Conservation (phyloP, 306 rosid species). For the Canavalia ensiformis region DNA sequence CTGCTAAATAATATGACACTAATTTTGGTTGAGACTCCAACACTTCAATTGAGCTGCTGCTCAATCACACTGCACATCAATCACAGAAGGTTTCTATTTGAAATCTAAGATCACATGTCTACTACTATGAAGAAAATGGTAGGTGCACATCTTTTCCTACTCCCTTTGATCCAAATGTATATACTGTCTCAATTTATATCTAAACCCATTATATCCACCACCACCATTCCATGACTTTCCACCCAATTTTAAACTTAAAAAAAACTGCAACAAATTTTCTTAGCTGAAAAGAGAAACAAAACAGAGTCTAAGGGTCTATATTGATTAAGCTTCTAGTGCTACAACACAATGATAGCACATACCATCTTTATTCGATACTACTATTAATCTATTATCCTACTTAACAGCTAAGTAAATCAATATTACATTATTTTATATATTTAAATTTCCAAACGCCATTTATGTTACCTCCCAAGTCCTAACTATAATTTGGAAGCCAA, state of each 20-base stretch:
- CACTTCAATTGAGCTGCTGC: not conserved
- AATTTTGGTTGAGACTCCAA: not conserved
- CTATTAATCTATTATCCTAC: not conserved
- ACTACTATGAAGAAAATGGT: not conserved
- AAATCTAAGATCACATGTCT: not conserved
- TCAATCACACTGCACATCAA: slow-evolving; percentile 6
- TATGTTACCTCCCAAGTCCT: not conserved
- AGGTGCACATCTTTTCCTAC: not conserved
- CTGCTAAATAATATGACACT: not conserved
- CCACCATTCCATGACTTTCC: too few species aligned
- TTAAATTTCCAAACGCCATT: not conserved
- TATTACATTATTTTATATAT: not conserved
- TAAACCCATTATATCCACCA: too few species aligned
- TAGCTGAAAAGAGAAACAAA: not conserved
- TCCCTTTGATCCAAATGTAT: too few species aligned
- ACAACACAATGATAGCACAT: too few species aligned
- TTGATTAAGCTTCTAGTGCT: too few species aligned
- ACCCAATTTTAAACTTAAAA: too few species aligned
- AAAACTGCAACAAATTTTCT: too few species aligned
- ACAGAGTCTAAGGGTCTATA: too few species aligned
- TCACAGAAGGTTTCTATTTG: not conserved
- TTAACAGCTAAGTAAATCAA: not conserved
- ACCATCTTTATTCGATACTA: too few species aligned
- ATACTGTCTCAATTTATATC: too few species aligned
- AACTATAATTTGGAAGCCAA: not conserved